phyloP scores from a whole-genome alignment of 208 protist species.

The Leptomonas pyrrhocoris region DNA sequence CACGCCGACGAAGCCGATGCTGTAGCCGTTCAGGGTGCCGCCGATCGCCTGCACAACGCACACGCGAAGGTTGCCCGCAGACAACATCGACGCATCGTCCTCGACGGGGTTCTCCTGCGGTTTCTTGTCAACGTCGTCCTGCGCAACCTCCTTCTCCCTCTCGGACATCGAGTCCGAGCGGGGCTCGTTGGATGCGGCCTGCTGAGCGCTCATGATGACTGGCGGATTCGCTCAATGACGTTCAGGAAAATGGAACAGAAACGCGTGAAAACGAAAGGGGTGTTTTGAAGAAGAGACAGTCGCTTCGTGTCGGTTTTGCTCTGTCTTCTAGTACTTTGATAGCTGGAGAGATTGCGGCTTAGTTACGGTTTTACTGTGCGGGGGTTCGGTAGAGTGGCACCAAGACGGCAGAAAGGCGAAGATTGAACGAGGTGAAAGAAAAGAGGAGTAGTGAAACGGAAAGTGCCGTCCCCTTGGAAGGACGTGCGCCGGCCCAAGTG shows the following conservation, averaged over 20 bases:
- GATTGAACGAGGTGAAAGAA: no score
- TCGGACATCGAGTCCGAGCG: constrained; percentile 8
- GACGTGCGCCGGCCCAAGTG: no score
- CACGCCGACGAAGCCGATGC: constrained; percentile 77
- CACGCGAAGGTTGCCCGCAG: constrained; percentile 54
- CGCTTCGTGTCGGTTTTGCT: neutral
- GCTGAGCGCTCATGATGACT: constrained; percentile 2
- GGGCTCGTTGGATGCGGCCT: constrained; percentile 2
- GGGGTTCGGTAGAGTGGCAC: no score
- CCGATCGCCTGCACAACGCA: constrained; percentile 49
- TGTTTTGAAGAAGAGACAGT: constrained; percentile 1
- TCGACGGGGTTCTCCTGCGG: constrained; percentile 5
- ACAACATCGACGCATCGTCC: constrained; percentile 34
- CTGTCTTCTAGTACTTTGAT: neutral
- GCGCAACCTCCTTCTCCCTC: constrained; percentile 7
- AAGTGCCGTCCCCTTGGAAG: no score
- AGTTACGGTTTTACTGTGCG: neutral
- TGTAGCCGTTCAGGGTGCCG: constrained; percentile 68
- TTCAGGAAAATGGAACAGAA: neutral
- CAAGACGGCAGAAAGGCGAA: no score
- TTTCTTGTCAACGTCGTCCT: constrained; percentile 12
- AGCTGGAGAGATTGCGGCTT: neutral
- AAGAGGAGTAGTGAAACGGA: no score
- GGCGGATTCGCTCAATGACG: neutral
- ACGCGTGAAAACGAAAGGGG: neutral